These are phyloP conservation scores for Microbotryum silenes-acaulis DNA, from an alignment of 1,284 basidiomycete genomes.

Conservation along the genomic window DNA sequence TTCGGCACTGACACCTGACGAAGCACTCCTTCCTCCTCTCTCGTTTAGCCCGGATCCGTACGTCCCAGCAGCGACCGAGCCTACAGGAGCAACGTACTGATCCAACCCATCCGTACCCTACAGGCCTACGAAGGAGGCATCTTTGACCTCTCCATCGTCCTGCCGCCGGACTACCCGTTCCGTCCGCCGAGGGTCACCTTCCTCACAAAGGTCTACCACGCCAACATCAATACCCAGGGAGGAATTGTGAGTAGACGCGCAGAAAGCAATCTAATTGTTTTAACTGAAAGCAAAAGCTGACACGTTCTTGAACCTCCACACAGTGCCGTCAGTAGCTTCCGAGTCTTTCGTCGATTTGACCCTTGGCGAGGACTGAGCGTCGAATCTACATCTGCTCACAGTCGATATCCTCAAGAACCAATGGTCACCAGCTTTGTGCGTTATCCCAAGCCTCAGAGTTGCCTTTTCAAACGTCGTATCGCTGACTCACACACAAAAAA, in stretches of 20 bases:
- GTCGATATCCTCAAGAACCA: slow-evolving; percentile 43
- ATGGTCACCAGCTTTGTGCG: slow-evolving; percentile 95
- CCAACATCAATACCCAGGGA: slow-evolving; percentile 94
- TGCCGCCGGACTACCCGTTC: slow-evolving; percentile 85
- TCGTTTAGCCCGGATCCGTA: no score
- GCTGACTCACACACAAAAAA: background rate
- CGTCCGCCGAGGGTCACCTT: slow-evolving; percentile 99
- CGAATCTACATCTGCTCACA: background rate
- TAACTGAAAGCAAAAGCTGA: no score
- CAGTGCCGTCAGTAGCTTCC: slow-evolving; percentile 45
- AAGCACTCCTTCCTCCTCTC: background rate
- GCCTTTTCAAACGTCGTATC: no score
- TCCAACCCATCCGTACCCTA: no score
- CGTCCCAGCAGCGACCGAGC: background rate
- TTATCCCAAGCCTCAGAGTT: slow-evolving; percentile 57
- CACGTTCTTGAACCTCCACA: slow-evolving; percentile 21
- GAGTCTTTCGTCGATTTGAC: background rate
- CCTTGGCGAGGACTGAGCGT: background rate
- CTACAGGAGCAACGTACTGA: background rate
- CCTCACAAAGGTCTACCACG: slow-evolving; percentile 75
- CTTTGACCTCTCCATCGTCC: slow-evolving; percentile 63
- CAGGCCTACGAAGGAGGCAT: slow-evolving; percentile 77
- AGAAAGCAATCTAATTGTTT: no score
- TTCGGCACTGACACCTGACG: background rate
- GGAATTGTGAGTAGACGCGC: slow-evolving; percentile 53